Percentiles rank a stretch among this genome's conserved stretches.
Evolutionary conservation across 2,329 filamentous ascomycete genomes (phyloP).

Genomic region (Fusarium camptoceras): DNA sequence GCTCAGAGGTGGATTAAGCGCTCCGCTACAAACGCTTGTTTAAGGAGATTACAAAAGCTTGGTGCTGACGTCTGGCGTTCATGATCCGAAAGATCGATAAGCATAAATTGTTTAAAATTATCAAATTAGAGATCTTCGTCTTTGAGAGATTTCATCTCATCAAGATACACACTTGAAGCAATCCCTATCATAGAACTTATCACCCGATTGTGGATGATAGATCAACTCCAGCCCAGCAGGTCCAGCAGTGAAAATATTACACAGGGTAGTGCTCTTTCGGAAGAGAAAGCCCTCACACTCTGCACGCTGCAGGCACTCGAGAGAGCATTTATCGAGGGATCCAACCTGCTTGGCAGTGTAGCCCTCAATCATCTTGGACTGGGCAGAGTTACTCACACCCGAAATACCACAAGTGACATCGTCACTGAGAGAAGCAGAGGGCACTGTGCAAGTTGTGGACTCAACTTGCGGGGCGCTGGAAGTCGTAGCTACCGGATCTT

Average conservation of each 20-base stretch:
- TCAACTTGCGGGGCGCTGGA: not conserved
- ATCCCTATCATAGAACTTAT: conserved; percentile 32
- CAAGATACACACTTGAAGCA: conserved; percentile 31
- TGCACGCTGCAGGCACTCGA: conserved; percentile 23
- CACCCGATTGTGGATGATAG: conserved; percentile 7
- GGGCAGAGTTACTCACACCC: conserved; percentile 26
- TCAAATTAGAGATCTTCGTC: not conserved
- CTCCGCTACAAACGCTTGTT: not conserved
- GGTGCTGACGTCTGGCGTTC: not conserved
- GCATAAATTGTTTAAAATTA: not conserved
- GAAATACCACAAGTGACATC: conserved; percentile 33
- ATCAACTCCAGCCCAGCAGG: conserved; percentile 21
- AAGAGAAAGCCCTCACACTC: conserved; percentile 36
- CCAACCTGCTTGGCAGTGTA: conserved; percentile 34
- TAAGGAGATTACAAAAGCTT: not conserved
- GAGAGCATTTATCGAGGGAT: conserved; percentile 26
- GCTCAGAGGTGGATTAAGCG: not conserved
- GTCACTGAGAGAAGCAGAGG: conserved; percentile 22
- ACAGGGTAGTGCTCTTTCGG: conserved; percentile 19
- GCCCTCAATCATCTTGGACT: conserved; percentile 17
- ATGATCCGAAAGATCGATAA: not conserved
- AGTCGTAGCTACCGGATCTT: conserved; percentile 1
- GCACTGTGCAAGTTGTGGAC: conserved; percentile 19
- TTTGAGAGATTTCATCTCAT: not conserved
- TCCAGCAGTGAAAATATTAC: conserved; percentile 21